phyloP scores from a whole-genome alignment of 2,329 filamentous ascomycete genomes.

The Cladophialophora chaetospira region DNA sequence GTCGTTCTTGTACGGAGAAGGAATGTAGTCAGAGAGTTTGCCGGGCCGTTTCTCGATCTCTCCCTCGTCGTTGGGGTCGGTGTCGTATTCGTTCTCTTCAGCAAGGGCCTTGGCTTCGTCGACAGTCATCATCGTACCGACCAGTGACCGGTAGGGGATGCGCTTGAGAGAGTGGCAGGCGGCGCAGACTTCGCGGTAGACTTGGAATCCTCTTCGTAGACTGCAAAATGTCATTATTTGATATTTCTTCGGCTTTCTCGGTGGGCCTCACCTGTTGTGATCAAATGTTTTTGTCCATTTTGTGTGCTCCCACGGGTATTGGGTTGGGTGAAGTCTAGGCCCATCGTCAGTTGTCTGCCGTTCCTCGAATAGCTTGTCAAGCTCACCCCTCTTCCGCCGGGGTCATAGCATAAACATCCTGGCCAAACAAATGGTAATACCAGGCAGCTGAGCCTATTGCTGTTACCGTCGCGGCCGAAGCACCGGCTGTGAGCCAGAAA shows the following conservation, averaged over 20 bases:
- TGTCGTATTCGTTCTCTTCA: conserved; percentile 98
- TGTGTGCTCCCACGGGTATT: conserved; percentile 94
- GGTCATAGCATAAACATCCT: conserved; percentile 83
- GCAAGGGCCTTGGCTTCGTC: conserved; percentile 97
- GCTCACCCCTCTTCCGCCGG: conserved; percentile 97
- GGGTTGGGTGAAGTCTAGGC: conserved; percentile 80
- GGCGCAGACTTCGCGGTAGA: conserved; percentile 97
- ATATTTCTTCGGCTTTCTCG: conserved; percentile 10
- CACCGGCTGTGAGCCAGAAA: conserved; percentile 82
- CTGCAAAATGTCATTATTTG: conserved; percentile 52
- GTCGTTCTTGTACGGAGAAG: conserved; percentile 95
- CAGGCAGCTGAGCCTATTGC: conserved; percentile 89
- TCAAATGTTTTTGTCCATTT: conserved; percentile 96
- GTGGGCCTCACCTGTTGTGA: conserved; percentile 79
- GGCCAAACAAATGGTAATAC: conserved; percentile 96
- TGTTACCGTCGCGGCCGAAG: conserved; percentile 80
- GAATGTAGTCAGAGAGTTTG: conserved; percentile 98
- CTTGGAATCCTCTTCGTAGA: conserved; percentile 98
- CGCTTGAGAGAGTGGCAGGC: conserved; percentile 95
- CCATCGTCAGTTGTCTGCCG: conserved; percentile 34
- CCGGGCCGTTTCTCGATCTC: conserved; percentile 98
- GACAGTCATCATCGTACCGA: conserved; percentile 89
- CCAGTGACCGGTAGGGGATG: conserved; percentile 88
- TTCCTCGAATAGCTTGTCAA: conserved; percentile 32
- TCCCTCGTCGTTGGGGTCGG: conserved; percentile 95